A percentile compares a stretch with the other conserved stretches of the same genome.
Evolutionary conservation across 1,284 basidiomycete species (phyloP).

Genomic region (Thecaphora thlaspeos): DNA sequence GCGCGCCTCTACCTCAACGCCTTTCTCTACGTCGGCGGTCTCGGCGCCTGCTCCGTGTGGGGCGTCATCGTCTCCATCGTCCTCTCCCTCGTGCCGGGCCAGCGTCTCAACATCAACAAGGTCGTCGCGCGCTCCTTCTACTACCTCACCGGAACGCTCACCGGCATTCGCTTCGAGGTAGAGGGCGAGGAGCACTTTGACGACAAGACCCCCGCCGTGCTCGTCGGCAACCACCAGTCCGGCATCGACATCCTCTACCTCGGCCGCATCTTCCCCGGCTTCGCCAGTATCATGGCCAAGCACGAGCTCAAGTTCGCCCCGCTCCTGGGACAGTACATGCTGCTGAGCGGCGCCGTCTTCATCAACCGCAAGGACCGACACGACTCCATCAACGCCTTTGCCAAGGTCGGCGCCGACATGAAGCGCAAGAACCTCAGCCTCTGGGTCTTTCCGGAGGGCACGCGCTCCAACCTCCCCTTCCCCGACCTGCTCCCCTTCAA

Average conservation of each 20-base stretch:
- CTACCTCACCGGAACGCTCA: slow-evolving; percentile 66
- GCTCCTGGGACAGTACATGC: slow-evolving; percentile 83
- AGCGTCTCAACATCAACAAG: slow-evolving; percentile 79
- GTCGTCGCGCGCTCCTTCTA: slow-evolving; percentile 85
- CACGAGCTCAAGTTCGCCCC: slow-evolving; percentile 83
- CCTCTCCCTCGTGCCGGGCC: slow-evolving; percentile 69
- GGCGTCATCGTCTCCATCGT: slow-evolving; percentile 73
- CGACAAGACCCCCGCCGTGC: slow-evolving; percentile 67
- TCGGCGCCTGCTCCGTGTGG: slow-evolving; percentile 74
- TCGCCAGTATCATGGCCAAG: slow-evolving; percentile 89
- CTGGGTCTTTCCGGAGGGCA: slow-evolving; percentile 57
- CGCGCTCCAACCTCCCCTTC: slow-evolving; percentile 60
- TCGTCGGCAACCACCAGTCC: slow-evolving; percentile 86
- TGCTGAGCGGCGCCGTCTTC: slow-evolving; percentile 86
- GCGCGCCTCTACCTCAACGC: slow-evolving; percentile 51
- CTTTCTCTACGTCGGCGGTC: slow-evolving; percentile 69
- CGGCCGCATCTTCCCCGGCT: slow-evolving; percentile 80
- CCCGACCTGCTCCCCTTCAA: slow-evolving; percentile 74
- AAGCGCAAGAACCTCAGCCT: slow-evolving; percentile 65
- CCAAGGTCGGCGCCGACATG: slow-evolving; percentile 77
- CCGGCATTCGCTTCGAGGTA: slow-evolving; percentile 73
- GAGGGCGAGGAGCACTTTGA: slow-evolving; percentile 80
- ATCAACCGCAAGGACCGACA: slow-evolving; percentile 81
- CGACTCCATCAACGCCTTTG: slow-evolving; percentile 73
- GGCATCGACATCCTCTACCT: slow-evolving; percentile 63